These are phyloP conservation scores for Xylaria venustula DNA, from an alignment of 495 filamentous ascomycete species.

Conservation along the genomic window DNA sequence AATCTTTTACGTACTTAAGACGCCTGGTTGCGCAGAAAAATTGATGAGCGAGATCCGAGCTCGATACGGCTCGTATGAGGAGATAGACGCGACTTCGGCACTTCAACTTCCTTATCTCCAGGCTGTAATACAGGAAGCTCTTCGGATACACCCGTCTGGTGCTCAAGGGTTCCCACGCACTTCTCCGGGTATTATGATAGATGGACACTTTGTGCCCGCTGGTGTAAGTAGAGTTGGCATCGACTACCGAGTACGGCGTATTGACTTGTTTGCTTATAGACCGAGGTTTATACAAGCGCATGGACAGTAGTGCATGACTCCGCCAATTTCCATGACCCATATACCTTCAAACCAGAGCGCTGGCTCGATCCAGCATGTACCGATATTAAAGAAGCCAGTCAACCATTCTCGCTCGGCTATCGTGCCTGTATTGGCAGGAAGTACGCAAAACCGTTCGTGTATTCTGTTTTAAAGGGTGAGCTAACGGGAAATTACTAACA, in stretches of 20 bases:
- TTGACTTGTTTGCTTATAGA: conserved; percentile 17
- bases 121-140: conserved; percentile 43
- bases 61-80: conserved; percentile 32
- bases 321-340: conserved; percentile 29
- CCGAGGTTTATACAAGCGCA: conserved; percentile 34
- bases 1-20: conserved; percentile 35
- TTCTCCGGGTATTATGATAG: conserved; percentile 30
- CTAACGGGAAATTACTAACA: neutral
- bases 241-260: neutral
- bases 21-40: conserved; percentile 26
- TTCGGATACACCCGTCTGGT: conserved; percentile 36
- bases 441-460: neutral
- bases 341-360: conserved; percentile 32
- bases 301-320: conserved; percentile 33
- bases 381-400: conserved; percentile 35
- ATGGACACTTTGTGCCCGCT: conserved; percentile 28
- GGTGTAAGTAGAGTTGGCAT: conserved; percentile 31
- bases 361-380: conserved; percentile 31
- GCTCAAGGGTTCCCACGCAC: conserved; percentile 27
- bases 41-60: conserved; percentile 41
- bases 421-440: conserved; percentile 28
- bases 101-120: conserved; percentile 36
- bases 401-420: conserved; percentile 26
- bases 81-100: conserved; percentile 29
- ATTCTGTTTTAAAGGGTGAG: neutral